Conservation (phyloP, 495 filamentous ascomycete species). For the Aspergillus kassunensis region DNA sequence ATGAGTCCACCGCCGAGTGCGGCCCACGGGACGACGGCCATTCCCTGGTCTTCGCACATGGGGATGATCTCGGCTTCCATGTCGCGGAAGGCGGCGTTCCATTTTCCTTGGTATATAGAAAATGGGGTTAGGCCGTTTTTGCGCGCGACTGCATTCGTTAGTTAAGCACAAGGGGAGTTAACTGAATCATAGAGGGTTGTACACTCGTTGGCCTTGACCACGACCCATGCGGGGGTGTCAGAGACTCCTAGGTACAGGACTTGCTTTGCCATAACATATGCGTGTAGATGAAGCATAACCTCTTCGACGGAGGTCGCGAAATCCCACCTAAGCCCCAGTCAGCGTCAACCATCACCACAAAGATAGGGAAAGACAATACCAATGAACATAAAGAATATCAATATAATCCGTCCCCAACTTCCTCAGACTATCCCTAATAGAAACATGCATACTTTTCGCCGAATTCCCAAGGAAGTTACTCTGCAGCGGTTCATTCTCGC, state of each 20-base stretch:
- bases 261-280: constrained; percentile 54
- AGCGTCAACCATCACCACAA: constrained; percentile 23
- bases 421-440: constrained; percentile 50
- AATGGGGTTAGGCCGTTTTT: constrained; percentile 60
- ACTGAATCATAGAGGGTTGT: background rate
- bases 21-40: constrained; percentile 63
- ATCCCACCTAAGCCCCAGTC: constrained; percentile 61
- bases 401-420: constrained; percentile 65
- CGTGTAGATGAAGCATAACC: constrained; percentile 66
- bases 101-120: constrained; percentile 63
- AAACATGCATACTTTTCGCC: constrained; percentile 53
- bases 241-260: constrained; percentile 67
- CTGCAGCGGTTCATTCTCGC: constrained; percentile 32
- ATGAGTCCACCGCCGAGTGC: background rate
- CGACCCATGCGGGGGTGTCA: constrained; percentile 67
- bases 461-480: constrained; percentile 57
- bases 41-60: constrained; percentile 62
- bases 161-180: too few relatives aligned
- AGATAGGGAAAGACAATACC: background rate
- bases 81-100: constrained; percentile 56
- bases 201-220: constrained; percentile 61
- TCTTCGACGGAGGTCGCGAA: constrained; percentile 59
- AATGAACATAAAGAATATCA: constrained; percentile 34
- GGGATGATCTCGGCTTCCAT: constrained; percentile 69
- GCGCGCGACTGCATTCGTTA: constrained; percentile 43